These are phyloP conservation scores for Trichothecium roseum DNA, from an alignment of 2,329 filamentous ascomycete genomes.

Conservation along the genomic window DNA sequence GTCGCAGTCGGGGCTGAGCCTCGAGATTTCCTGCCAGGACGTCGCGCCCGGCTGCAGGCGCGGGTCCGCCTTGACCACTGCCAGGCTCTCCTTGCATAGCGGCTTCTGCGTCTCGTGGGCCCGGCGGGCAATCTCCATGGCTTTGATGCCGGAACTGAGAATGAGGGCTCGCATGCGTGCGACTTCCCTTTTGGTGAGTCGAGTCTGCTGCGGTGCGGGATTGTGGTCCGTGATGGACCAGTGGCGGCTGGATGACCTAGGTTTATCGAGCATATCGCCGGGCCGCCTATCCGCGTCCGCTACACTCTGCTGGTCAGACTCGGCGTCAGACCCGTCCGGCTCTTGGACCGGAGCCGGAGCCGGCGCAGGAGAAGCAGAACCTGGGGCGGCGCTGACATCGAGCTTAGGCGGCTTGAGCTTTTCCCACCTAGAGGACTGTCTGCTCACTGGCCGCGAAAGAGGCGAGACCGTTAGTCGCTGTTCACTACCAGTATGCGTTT, in stretches of 20 bases:
- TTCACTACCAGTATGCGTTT: constrained; percentile 1
- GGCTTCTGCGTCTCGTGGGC: constrained; percentile 39
- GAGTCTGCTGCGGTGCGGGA: constrained; percentile 20
- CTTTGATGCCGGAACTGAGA: constrained; percentile 80
- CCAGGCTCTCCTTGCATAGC: constrained; percentile 12
- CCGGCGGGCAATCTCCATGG: constrained; percentile 64
- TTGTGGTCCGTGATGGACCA: constrained; percentile 41
- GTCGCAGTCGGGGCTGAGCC: constrained; percentile 24
- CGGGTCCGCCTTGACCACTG: constrained; percentile 10
- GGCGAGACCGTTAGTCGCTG: background rate
- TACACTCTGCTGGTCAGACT: constrained; percentile 20
- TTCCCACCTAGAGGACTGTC: constrained; percentile 34
- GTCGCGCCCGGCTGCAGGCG: constrained; percentile 12
- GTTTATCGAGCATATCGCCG: background rate
- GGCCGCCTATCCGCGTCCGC: constrained; percentile 11
- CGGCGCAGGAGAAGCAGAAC: constrained; percentile 3
- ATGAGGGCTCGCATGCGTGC: constrained; percentile 69
- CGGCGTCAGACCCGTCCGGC: constrained; percentile 27
- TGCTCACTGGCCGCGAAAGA: constrained; percentile 14
- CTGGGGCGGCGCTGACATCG: constrained; percentile 30
- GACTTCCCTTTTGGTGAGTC: constrained; percentile 59
- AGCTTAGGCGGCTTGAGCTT: constrained; percentile 38
- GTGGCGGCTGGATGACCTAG: constrained; percentile 23
- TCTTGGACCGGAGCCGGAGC: background rate
- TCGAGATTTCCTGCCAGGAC: constrained; percentile 33